Conservation (phyloP, 176 grass and related monocot species). For the Musa beccarii region DNA sequence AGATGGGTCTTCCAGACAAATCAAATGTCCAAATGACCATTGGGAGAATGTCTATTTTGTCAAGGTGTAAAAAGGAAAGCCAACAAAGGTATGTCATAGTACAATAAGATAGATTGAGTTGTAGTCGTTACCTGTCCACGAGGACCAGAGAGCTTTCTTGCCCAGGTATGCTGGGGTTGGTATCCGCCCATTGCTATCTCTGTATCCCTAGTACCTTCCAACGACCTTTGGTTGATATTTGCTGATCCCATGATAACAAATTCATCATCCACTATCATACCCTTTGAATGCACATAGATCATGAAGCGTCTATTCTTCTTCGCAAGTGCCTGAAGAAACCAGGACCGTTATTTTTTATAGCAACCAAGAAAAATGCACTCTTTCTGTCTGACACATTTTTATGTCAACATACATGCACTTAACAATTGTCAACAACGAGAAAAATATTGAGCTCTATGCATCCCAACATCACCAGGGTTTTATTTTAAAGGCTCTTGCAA, state of each 20-base stretch:
- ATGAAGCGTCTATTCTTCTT: slow-evolving; percentile 76
- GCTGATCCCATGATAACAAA: slow-evolving; percentile 85
- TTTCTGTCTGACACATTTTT: not conserved
- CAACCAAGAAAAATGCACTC: not conserved
- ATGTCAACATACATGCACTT: too few relatives aligned
- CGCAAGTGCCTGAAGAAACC: slow-evolving; percentile 45
- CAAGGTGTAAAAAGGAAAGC: not conserved
- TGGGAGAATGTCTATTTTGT: not conserved
- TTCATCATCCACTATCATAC: slow-evolving; percentile 95
- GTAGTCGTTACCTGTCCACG: slow-evolving; percentile 51
- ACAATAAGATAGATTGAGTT: not conserved
- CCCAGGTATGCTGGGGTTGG: slow-evolving; percentile 87
- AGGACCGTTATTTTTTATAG: not conserved
- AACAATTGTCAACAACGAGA: too few relatives aligned
- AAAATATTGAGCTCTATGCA: too few relatives aligned
- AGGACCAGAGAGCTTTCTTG: slow-evolving; percentile 53
- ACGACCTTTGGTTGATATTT: slow-evolving; percentile 81
- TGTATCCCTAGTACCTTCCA: slow-evolving; percentile 83
- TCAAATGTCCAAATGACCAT: not conserved
- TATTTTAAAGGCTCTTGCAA: not conserved
- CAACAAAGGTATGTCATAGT: not conserved
- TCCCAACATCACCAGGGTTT: too few relatives aligned
- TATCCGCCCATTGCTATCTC: slow-evolving; percentile 91
- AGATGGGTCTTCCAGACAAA: not conserved
- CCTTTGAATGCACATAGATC: slow-evolving; percentile 95